These are phyloP conservation scores for Scopulariopsis brevicaulis DNA, from an alignment of 2,329 filamentous ascomycete species.

Conservation along the genomic window DNA sequence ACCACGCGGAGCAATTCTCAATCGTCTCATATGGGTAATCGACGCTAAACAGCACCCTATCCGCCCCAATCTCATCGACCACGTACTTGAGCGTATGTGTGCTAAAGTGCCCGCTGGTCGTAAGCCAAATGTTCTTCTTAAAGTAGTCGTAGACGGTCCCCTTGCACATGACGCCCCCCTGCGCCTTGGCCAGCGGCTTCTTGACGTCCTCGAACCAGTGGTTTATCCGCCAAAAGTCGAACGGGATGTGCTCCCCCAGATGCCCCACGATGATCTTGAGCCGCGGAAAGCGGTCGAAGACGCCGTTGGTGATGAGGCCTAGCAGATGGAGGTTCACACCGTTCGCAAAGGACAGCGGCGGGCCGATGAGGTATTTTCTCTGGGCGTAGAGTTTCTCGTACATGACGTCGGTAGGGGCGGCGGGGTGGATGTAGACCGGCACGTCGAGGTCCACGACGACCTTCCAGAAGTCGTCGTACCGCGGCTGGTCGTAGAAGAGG, in stretches of 20 bases:
- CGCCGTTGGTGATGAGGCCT: constrained; percentile 19
- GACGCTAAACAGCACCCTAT: neutral
- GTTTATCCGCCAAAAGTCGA: neutral
- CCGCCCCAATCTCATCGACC: neutral
- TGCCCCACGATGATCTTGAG: constrained; percentile 27
- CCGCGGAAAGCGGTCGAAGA: constrained; percentile 22
- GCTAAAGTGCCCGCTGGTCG: neutral
- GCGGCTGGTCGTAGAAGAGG: constrained; percentile 17
- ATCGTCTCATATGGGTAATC: constrained; percentile 2
- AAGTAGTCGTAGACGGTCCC: neutral
- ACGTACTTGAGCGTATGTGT: constrained; percentile 1
- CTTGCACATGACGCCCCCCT: neutral
- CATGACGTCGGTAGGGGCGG: neutral
- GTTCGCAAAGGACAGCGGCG: too few species aligned
- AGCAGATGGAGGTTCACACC: constrained; percentile 14
- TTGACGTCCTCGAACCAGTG: neutral
- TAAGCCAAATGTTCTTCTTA: neutral
- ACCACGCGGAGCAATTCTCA: neutral
- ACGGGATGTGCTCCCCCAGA: constrained; percentile 19
- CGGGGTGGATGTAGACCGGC: constrained; percentile 36
- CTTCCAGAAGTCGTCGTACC: constrained; percentile 17
- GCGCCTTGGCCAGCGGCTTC: too few species aligned
- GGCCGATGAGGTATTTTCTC: too few species aligned
- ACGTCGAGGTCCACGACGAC: constrained; percentile 31
- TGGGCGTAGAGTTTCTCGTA: neutral